Conservation (phyloP, 2,329 filamentous ascomycete species). For the Cladosporium halotolerans region DNA sequence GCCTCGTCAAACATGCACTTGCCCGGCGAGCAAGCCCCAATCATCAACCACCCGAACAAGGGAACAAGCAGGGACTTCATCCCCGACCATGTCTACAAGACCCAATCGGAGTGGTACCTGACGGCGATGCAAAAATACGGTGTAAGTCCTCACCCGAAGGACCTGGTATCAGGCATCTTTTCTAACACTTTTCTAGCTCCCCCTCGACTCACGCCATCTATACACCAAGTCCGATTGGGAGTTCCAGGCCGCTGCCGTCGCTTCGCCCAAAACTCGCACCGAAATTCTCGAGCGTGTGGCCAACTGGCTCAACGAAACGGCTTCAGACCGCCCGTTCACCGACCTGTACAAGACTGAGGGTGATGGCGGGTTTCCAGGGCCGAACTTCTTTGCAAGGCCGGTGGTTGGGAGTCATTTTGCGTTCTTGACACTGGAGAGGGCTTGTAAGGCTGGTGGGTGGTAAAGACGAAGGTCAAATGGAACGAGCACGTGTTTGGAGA, state of each 20-base stretch:
- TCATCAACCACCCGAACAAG: slow-evolving; percentile 2
- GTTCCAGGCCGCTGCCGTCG: slow-evolving; percentile 78
- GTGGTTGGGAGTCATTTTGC: slow-evolving; percentile 84
- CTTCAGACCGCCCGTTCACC: slow-evolving; percentile 67
- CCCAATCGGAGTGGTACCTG: slow-evolving; percentile 75
- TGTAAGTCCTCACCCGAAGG: background rate
- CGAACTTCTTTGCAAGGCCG: slow-evolving; percentile 72
- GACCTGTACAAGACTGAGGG: slow-evolving; percentile 80
- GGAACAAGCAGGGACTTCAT: slow-evolving; percentile 48
- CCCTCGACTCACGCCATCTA: slow-evolving; percentile 72
- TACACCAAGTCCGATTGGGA: slow-evolving; percentile 92
- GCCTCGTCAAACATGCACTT: background rate
- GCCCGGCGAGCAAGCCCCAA: slow-evolving; percentile 4
- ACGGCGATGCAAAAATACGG: slow-evolving; percentile 75
- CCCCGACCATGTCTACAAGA: slow-evolving; percentile 67
- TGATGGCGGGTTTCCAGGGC: slow-evolving; percentile 65
- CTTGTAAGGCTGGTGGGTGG: slow-evolving; percentile 44
- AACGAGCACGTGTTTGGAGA: no score
- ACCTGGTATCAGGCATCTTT: background rate
- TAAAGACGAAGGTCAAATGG: background rate
- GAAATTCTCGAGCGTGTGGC: slow-evolving; percentile 71
- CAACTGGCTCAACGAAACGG: slow-evolving; percentile 77
- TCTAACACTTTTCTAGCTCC: slow-evolving; percentile 39
- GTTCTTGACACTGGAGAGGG: slow-evolving; percentile 72
- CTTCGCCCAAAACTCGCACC: slow-evolving; percentile 59